These are phyloP conservation scores for Flaveria brownii DNA, from an alignment of 129 eudicot genomes.

Conservation along the genomic window DNA sequence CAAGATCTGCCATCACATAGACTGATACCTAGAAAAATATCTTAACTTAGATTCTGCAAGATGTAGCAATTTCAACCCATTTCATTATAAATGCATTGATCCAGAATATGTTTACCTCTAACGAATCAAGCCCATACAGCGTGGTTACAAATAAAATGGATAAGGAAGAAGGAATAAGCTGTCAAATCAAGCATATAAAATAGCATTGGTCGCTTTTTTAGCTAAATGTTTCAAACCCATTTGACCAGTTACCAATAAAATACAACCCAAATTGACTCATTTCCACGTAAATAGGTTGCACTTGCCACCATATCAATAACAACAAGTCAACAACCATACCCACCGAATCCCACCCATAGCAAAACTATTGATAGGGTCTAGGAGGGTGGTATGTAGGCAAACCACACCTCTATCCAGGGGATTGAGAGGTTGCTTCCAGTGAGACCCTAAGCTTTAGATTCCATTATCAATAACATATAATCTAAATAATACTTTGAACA, in stretches of 20 bases:
- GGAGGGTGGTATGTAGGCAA: no score
- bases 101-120: not conserved
- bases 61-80: not conserved
- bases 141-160: not conserved
- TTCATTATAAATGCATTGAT: not conserved
- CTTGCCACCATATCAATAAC: not conserved
- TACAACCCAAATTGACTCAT: not conserved
- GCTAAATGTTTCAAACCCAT: not conserved
- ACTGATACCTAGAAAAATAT: not conserved
- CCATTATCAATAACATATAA: not conserved
- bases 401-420: no score
- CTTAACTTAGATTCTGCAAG: not conserved
- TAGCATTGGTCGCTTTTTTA: no score
- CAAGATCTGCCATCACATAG: not conserved
- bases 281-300: not conserved
- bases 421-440: no score
- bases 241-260: not conserved
- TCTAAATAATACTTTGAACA: conserved; percentile 9
- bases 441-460: no score
- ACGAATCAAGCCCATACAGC: not conserved
- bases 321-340: not conserved
- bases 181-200: no score
- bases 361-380: no score
- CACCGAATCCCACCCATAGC: no score
- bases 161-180: no score